phyloP scores from a whole-genome alignment of 129 eudicot species.

The Flaveria trinervia region DNA sequence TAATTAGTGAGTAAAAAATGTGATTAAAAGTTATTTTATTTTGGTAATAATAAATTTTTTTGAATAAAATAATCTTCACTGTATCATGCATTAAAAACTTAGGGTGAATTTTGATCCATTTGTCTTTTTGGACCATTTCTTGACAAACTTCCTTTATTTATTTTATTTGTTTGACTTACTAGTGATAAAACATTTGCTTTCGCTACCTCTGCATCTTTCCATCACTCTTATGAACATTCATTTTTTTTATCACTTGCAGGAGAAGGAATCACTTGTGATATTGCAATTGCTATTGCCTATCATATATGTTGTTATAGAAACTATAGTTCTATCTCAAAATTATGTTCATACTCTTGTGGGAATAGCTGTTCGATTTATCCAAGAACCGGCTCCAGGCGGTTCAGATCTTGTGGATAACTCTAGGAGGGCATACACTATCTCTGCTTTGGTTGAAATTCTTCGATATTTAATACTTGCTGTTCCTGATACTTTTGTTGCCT shows the following conservation, averaged over 20 bases:
- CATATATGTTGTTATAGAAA: constrained; percentile 70
- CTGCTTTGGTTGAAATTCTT: constrained; percentile 89
- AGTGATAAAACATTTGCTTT: not conserved
- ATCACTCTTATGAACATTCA: not conserved
- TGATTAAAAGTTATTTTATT: not conserved
- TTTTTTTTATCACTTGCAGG: constrained; percentile 50
- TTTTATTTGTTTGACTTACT: not conserved
- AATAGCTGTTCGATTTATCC: constrained; percentile 70
- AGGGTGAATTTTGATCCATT: not conserved
- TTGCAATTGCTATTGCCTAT: constrained; percentile 86
- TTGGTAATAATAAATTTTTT: not conserved
- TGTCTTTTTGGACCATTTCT: not conserved
- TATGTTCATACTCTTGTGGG: constrained; percentile 80
- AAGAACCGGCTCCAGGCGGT: constrained; percentile 79
- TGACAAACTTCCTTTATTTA: not conserved
- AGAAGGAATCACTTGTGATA: constrained; percentile 64
- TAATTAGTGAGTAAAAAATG: not conserved
- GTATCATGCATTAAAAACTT: not conserved
- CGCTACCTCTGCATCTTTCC: not conserved
- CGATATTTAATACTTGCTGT: constrained; percentile 80
- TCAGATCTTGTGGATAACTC: constrained; percentile 89
- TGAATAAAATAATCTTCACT: not conserved
- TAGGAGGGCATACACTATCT: constrained; percentile 69
- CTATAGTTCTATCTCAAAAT: constrained; percentile 73
- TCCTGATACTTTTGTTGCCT: constrained; percentile 90